phyloP scores from a whole-genome alignment of 73 alveolate species.

The Loxodes magnus region DNA sequence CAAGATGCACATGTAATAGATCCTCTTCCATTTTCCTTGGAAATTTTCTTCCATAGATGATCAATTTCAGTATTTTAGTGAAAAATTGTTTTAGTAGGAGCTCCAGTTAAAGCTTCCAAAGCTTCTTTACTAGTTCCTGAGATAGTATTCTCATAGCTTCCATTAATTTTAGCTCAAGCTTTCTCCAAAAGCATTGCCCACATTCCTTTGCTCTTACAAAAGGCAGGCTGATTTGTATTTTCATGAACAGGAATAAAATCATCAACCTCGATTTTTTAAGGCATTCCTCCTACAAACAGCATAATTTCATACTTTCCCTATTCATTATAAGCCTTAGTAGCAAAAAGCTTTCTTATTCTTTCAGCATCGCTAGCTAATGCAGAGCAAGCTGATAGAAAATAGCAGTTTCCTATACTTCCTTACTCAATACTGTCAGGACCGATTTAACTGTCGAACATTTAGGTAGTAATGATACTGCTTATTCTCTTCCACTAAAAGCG shows the following conservation, averaged over 20 bases:
- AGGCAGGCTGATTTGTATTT: conserved; percentile 55
- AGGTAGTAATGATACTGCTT: too few species aligned
- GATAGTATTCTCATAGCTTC: conserved; percentile 75
- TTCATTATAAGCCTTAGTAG: conserved; percentile 46
- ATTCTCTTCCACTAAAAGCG: too few species aligned
- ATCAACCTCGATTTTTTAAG: conserved; percentile 63
- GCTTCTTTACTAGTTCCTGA: conserved; percentile 82
- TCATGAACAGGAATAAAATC: conserved; percentile 68
- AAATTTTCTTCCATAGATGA: conserved; percentile 53
- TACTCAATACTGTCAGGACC: conserved; percentile 51
- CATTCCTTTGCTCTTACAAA: conserved; percentile 69
- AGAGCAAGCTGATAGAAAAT: conserved; percentile 59
- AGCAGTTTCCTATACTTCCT: conserved; percentile 74
- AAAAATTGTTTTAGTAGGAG: conserved; percentile 68
- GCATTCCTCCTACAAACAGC: conserved; percentile 60
- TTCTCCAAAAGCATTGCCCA: conserved; percentile 96
- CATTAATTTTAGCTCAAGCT: conserved; percentile 96
- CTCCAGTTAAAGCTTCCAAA: conserved; percentile 83
- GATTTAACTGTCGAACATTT: conserved; percentile 21
- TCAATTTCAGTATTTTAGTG: conserved; percentile 58
- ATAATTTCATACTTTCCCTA: conserved; percentile 78
- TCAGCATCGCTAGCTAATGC: conserved; percentile 66
- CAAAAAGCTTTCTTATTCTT: conserved; percentile 38
- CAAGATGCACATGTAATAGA: conserved; percentile 68
- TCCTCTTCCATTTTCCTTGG: conserved; percentile 45